Conservation (phyloP, 2,329 filamentous ascomycete genomes). For the Didymella lethalis region DNA sequence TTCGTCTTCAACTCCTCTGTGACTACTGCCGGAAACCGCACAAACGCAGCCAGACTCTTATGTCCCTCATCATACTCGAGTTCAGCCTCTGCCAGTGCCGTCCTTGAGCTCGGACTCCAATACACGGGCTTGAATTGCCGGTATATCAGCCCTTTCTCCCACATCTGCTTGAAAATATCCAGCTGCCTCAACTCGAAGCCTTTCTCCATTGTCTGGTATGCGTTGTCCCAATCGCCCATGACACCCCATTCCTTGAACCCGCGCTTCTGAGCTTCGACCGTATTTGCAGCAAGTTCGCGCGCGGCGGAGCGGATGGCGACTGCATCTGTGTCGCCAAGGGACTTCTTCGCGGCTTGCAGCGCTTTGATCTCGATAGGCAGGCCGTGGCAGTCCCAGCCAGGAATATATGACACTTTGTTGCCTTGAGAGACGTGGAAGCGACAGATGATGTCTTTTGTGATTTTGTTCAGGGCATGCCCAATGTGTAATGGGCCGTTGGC, state of each 20-base stretch:
- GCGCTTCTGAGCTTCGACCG: conserved; percentile 75
- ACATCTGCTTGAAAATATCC: conserved; percentile 77
- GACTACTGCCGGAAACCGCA: conserved; percentile 74
- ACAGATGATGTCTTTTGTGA: conserved; percentile 92
- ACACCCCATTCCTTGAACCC: conserved; percentile 77
- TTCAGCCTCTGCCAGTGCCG: conserved; percentile 83
- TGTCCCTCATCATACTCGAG: conserved; percentile 83
- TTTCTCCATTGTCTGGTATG: conserved; percentile 81
- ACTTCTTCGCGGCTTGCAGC: conserved; percentile 65
- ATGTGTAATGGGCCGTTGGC: conserved; percentile 92
- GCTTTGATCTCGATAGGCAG: conserved; percentile 97
- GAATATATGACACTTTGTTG: conserved; percentile 78
- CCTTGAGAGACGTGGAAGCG: conserved; percentile 82
- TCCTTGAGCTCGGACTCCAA: conserved; percentile 82
- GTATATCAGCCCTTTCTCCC: conserved; percentile 74
- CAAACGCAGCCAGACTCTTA: conserved; percentile 74
- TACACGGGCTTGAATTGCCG: conserved; percentile 83
- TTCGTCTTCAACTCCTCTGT: conserved; percentile 54
- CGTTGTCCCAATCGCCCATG: conserved; percentile 80
- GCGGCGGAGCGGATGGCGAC: conserved; percentile 71
- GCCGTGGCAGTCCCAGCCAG: conserved; percentile 98
- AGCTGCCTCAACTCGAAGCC: conserved; percentile 79
- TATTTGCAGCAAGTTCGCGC: conserved; percentile 70
- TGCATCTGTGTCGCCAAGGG: conserved; percentile 48
- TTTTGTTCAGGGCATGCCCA: conserved; percentile 95